These are phyloP conservation scores for Colletotrichum somersetense DNA, from an alignment of 2,329 filamentous ascomycete species.

Conservation along the genomic window DNA sequence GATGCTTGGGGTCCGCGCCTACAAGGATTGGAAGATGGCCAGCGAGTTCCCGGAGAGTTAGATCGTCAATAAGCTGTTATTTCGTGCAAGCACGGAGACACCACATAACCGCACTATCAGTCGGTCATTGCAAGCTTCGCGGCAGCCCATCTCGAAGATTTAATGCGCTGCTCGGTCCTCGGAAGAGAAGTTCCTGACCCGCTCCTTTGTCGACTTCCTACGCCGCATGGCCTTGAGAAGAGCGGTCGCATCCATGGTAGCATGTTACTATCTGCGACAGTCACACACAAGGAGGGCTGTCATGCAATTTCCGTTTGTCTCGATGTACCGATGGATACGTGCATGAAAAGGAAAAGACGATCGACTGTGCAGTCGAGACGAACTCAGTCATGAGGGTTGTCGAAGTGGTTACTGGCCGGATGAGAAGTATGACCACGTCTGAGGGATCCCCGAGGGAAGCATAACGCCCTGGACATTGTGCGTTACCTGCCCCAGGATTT, in stretches of 20 bases:
- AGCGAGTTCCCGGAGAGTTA: conserved; percentile 50
- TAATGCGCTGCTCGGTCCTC: conserved; percentile 54
- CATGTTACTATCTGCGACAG: conserved; percentile 3
- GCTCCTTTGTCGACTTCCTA: conserved; percentile 47
- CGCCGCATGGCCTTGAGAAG: conserved; percentile 9
- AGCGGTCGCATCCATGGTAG: conserved; percentile 27
- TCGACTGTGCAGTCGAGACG: background rate
- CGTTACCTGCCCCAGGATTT: background rate
- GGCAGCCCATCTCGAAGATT: no score
- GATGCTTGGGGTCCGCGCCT: no score
- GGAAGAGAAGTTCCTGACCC: conserved; percentile 55
- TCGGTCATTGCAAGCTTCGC: no score
- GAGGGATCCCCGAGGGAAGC: conserved; percentile 23
- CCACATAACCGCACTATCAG: conserved; percentile 47
- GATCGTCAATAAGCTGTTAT: background rate
- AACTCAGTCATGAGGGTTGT: conserved; percentile 6
- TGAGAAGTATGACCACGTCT: conserved; percentile 26
- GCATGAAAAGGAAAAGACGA: background rate
- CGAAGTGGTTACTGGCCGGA: conserved; percentile 3
- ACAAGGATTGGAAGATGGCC: conserved; percentile 51
- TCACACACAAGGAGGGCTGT: background rate
- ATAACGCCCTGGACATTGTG: conserved; percentile 10
- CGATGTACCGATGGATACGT: background rate
- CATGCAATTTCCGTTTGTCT: background rate
- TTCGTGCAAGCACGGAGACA: background rate